Evolutionary conservation across 192 early-diverging fungal species (phyloP).

Genomic region (Coemansia sp.): DNA sequence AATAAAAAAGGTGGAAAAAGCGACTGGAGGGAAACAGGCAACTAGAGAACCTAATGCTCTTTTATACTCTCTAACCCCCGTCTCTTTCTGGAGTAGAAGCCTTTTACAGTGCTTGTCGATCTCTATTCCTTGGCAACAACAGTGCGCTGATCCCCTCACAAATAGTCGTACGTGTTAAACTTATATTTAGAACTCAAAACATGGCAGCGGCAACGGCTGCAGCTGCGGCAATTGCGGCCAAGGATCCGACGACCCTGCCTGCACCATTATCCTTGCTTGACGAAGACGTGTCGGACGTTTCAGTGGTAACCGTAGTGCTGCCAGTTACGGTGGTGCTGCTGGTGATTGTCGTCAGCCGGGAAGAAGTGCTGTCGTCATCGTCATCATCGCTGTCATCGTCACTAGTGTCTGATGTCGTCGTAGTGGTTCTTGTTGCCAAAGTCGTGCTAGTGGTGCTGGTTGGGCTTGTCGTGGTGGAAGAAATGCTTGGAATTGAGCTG

Average conservation of each 20-base stretch:
- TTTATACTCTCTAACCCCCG: too few species aligned
- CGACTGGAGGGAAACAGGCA: too few species aligned
- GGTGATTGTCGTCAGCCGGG: not conserved
- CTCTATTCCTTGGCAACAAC: too few species aligned
- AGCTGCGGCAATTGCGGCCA: constrained; percentile 2
- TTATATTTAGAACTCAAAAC: too few species aligned
- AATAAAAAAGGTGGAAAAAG: not conserved
- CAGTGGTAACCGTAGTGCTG: not conserved
- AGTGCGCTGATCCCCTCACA: too few species aligned
- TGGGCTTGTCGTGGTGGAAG: not conserved
- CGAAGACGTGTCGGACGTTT: not conserved
- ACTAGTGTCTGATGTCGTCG: not conserved
- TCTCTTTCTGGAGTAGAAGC: too few species aligned
- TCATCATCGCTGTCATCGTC: not conserved
- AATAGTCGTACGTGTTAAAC: too few species aligned
- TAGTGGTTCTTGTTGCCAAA: not conserved
- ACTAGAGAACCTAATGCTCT: too few species aligned
- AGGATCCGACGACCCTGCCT: not conserved
- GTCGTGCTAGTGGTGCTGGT: not conserved
- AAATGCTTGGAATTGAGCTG: not conserved
- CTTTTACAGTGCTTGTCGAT: too few species aligned
- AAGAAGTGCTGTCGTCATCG: not conserved
- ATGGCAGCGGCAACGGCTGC: not conserved
- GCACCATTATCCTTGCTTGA: not conserved
- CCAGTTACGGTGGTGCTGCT: not conserved